phyloP scores from a whole-genome alignment of 768 basidiomycete species.

The Fomitopsis serialis region DNA sequence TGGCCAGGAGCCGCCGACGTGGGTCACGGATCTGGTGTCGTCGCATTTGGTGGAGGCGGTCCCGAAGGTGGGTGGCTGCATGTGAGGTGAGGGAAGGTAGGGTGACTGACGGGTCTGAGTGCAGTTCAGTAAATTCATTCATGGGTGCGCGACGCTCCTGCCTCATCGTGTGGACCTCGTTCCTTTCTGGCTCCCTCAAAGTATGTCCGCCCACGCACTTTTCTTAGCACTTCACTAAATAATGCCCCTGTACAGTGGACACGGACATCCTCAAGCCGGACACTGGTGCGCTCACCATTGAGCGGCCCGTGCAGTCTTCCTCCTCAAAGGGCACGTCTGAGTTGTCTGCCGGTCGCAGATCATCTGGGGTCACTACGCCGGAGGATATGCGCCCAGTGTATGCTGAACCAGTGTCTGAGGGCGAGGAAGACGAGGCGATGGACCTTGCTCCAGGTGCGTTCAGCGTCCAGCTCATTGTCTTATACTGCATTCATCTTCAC shows the following conservation, averaged over 20 bases:
- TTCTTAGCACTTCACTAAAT: not conserved
- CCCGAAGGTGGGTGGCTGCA: constrained; percentile 64
- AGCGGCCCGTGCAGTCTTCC: constrained; percentile 57
- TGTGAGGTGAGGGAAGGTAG: constrained; percentile 29
- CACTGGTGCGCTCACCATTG: constrained; percentile 59
- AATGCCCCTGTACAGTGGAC: constrained; percentile 59
- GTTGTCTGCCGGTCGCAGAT: constrained; percentile 20
- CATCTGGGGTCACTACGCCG: constrained; percentile 38
- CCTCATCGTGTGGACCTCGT: constrained; percentile 93
- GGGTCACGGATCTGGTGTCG: constrained; percentile 95
- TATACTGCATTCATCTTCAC: not conserved
- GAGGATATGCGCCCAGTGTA: constrained; percentile 41
- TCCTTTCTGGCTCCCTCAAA: constrained; percentile 98
- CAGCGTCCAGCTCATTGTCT: not conserved
- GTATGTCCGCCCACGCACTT: constrained; percentile 32
- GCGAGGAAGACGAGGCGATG: constrained; percentile 83
- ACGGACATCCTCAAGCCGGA: constrained; percentile 92
- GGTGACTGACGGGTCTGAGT: not conserved
- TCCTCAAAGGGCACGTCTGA: constrained; percentile 44
- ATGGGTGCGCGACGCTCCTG: constrained; percentile 90
- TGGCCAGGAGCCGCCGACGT: constrained; percentile 92
- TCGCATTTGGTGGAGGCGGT: constrained; percentile 96
- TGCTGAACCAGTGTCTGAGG: constrained; percentile 90
- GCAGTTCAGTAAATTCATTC: constrained; percentile 77
- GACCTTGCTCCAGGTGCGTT: constrained; percentile 47